Percentiles rank a stretch among this genome's conserved stretches.
Evolutionary conservation across 805 yeast species (phyloP).

Genomic region (Kuraishia hungarica): DNA sequence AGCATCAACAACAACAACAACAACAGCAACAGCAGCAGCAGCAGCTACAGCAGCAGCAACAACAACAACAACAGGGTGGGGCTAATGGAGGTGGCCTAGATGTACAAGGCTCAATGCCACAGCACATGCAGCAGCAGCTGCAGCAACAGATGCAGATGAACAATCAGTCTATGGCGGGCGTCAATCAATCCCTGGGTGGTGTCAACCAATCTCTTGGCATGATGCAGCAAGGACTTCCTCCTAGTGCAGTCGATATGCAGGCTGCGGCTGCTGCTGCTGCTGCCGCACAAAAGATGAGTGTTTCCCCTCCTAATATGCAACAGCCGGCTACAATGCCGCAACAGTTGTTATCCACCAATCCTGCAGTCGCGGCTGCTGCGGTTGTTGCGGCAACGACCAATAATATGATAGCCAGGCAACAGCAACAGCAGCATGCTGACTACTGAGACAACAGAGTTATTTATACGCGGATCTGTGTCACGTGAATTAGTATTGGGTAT

Average conservation of each 20-base stretch:
- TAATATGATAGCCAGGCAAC: constrained; percentile 13
- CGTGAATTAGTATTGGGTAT: too few relatives aligned
- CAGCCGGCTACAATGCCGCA: neutral
- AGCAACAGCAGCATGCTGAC: constrained; percentile 2
- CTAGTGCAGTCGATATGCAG: neutral
- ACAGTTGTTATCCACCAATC: neutral
- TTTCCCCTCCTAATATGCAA: neutral
- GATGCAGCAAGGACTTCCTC: neutral
- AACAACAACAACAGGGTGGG: too few relatives aligned
- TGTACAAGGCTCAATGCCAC: neutral
- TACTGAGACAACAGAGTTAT: too few relatives aligned
- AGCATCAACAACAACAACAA: neutral
- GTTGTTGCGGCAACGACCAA: constrained; percentile 18
- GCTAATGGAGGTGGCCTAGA: too few relatives aligned
- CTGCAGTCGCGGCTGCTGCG: constrained; percentile 17
- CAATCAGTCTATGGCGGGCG: too few relatives aligned
- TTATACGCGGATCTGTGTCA: too few relatives aligned
- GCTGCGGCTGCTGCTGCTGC: too few relatives aligned
- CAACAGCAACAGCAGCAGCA: neutral
- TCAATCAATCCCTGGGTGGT: too few relatives aligned
- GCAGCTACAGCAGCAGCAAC: too few relatives aligned
- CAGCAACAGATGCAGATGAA: too few relatives aligned
- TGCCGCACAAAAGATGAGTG: neutral
- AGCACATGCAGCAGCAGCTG: too few relatives aligned
- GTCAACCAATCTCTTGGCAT: neutral